phyloP scores from a whole-genome alignment of 208 protist genomes.

The Acanthamoeba castellanii region DNA sequence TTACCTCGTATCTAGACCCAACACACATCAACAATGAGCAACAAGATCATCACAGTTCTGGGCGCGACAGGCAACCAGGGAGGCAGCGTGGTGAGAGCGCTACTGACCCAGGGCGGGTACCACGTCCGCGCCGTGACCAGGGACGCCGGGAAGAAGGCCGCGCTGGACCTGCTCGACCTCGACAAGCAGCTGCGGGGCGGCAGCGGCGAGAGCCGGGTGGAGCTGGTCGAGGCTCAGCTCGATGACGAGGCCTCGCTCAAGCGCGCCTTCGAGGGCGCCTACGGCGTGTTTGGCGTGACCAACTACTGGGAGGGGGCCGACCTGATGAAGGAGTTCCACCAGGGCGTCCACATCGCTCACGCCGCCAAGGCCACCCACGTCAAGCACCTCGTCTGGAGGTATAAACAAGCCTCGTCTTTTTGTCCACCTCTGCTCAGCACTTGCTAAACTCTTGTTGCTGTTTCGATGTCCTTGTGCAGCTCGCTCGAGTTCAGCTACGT shows the following conservation, averaged over 20 bases:
- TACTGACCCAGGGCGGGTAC: neutral
- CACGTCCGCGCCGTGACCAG: neutral
- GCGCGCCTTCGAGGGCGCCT: neutral
- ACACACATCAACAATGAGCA: neutral
- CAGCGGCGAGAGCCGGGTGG: neutral
- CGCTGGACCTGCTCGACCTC: neutral
- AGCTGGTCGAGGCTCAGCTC: neutral
- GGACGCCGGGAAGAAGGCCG: neutral
- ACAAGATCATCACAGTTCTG: conserved; percentile 23
- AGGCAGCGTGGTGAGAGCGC: neutral
- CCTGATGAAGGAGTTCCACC: neutral
- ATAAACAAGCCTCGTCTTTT: neutral
- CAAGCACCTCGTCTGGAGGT: conserved; percentile 9
- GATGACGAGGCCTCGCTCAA: neutral
- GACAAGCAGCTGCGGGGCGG: neutral
- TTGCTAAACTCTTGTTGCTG: neutral
- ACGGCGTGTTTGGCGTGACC: neutral
- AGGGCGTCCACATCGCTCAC: neutral
- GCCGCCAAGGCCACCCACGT: neutral
- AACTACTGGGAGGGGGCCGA: neutral
- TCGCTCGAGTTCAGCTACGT: neutral
- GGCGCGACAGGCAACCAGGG: neutral
- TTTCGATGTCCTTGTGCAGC: neutral
- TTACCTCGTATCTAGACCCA: neutral
- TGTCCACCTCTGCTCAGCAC: neutral